Conservation (phyloP, 257 asterid species). For the Solanum megistacrolobum region DNA sequence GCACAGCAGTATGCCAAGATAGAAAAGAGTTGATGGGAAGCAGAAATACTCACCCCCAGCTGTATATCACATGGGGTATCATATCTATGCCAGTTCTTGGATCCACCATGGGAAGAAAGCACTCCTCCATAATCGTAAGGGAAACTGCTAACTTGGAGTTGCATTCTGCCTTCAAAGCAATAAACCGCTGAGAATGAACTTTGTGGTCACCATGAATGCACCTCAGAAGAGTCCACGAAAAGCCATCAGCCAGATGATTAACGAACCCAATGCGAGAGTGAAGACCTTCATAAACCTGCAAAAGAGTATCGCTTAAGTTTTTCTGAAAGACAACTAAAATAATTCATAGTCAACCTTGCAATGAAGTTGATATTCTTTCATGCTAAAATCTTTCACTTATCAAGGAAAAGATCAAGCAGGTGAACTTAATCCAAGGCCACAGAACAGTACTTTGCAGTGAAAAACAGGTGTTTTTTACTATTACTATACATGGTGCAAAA, state of each 20-base stretch:
- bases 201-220: constrained; percentile 74
- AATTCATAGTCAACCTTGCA: not conserved
- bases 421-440: not conserved
- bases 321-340: not conserved
- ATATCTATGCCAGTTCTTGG: constrained; percentile 87
- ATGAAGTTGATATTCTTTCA: not conserved
- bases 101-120: constrained; percentile 98
- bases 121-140: constrained; percentile 91
- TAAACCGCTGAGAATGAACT: constrained; percentile 48
- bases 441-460: not conserved
- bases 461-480: not conserved
- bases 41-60: constrained; percentile 70
- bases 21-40: not conserved
- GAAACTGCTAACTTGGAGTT: constrained; percentile 96
- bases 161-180: constrained; percentile 86
- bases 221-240: constrained; percentile 75
- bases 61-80: constrained; percentile 95
- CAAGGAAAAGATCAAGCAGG: not conserved
- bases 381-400: not conserved
- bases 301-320: not conserved
- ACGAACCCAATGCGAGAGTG: constrained; percentile 56
- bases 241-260: constrained; percentile 57
- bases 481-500: not conserved
- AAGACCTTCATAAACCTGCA: constrained; percentile 74
- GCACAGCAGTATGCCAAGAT: not conserved